These are phyloP conservation scores for Neophaeococcomyces aloes DNA, from an alignment of 2,329 filamentous ascomycete species.

Conservation along the genomic window DNA sequence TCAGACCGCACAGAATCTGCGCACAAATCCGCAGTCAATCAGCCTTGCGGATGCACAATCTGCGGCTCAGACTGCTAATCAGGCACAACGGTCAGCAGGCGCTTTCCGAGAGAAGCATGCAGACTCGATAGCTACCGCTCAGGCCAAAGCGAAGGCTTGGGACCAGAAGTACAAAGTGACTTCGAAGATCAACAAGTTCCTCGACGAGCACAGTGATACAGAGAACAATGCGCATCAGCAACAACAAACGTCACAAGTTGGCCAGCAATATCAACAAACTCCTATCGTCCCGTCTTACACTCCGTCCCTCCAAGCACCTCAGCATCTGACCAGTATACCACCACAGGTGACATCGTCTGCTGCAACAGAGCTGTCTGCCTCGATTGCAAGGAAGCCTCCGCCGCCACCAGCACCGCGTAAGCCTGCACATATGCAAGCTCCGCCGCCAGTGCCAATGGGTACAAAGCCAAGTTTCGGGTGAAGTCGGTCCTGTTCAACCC, in stretches of 20 bases:
- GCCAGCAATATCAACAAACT: constrained; percentile 13
- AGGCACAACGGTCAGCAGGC: constrained; percentile 50
- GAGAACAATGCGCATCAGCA: constrained; percentile 12
- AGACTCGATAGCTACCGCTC: constrained; percentile 54
- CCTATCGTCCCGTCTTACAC: constrained; percentile 10
- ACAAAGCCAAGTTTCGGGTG: constrained; percentile 42
- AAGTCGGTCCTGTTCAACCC: neutral
- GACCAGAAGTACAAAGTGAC: constrained; percentile 53
- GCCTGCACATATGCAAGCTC: constrained; percentile 35
- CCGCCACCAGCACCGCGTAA: constrained; percentile 52
- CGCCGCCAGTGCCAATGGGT: constrained; percentile 47
- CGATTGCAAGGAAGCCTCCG: constrained; percentile 37
- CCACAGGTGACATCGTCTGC: constrained; percentile 20
- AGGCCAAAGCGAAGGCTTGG: constrained; percentile 45
- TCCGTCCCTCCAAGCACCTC: constrained; percentile 7
- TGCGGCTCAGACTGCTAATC: constrained; percentile 51
- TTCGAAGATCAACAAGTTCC: constrained; percentile 39
- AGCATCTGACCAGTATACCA: constrained; percentile 6
- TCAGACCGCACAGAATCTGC: constrained; percentile 49
- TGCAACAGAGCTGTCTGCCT: constrained; percentile 22
- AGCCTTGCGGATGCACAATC: constrained; percentile 48
- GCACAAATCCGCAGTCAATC: constrained; percentile 52
- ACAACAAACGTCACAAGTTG: constrained; percentile 20
- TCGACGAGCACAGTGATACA: constrained; percentile 30
- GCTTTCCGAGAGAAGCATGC: constrained; percentile 62